Evolutionary conservation across 2,329 filamentous ascomycete genomes (phyloP).

Genomic region (Pseudocercospora macadamiae): DNA sequence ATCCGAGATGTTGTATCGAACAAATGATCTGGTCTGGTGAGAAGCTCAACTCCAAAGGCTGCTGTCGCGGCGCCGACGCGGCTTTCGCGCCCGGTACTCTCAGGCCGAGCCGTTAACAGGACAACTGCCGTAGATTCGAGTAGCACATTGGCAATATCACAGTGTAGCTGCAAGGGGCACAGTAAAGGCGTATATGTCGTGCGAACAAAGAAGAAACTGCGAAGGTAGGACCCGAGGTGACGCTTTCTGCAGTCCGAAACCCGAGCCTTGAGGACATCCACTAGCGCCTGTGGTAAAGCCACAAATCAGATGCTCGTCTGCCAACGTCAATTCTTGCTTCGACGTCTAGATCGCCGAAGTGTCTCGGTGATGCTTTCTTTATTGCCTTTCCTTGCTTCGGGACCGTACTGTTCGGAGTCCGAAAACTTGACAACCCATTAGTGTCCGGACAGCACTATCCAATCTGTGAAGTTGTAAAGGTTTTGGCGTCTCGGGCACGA

Average conservation of each 20-base stretch:
- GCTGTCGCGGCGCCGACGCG: not conserved
- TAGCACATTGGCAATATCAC: too few relatives aligned
- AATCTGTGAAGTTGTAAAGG: not conserved
- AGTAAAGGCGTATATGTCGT: not conserved
- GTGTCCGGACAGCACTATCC: not conserved
- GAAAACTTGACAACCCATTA: conserved; percentile 4
- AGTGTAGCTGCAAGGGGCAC: too few relatives aligned
- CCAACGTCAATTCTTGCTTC: not conserved
- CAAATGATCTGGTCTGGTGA: not conserved
- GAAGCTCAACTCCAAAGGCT: too few relatives aligned
- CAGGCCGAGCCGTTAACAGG: not conserved
- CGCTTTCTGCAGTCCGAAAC: conserved; percentile 2
- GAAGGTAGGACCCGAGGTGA: not conserved
- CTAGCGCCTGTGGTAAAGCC: not conserved
- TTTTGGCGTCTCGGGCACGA: not conserved
- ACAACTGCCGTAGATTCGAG: too few relatives aligned
- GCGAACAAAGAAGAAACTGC: not conserved
- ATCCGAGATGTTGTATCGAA: not conserved
- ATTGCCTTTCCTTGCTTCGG: not conserved
- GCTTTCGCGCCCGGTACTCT: not conserved
- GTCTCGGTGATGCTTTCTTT: not conserved
- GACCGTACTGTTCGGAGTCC: not conserved
- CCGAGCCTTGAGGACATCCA: not conserved
- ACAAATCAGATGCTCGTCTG: not conserved
- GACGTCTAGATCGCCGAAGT: not conserved